Evolutionary conservation across 176 grass and related monocot genomes (phyloP).

Genomic region (Cenchrus fungigraminus): DNA sequence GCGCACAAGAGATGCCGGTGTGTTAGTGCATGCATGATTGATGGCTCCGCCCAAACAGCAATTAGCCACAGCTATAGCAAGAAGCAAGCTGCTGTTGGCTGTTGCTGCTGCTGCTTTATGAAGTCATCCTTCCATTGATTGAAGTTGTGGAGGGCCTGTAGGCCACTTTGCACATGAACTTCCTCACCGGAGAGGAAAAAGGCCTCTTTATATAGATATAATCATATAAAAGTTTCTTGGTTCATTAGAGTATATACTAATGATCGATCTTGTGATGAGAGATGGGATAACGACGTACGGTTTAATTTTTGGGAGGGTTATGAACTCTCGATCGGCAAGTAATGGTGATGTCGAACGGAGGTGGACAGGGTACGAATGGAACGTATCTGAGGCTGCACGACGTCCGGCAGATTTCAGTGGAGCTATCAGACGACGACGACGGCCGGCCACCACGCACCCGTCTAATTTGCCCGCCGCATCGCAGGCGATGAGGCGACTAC

Average conservation of each 20-base stretch:
- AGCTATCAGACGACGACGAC: constrained; percentile 13
- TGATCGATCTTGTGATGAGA: not conserved
- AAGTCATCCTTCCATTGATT: constrained; percentile 37
- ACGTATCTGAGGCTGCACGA: constrained; percentile 6
- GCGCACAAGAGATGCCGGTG: not conserved
- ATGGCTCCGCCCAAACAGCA: constrained; percentile 40
- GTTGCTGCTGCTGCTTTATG: not conserved
- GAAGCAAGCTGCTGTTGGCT: not conserved
- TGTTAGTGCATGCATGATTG: constrained; percentile 33
- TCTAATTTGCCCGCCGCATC: constrained; percentile 29
- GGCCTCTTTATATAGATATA: not conserved
- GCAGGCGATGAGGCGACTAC: constrained; percentile 20
- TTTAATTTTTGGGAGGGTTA: not conserved
- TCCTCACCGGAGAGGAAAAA: not conserved
- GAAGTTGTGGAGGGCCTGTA: not conserved
- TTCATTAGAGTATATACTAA: not conserved
- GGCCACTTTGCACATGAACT: constrained; percentile 36
- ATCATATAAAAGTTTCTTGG: not conserved
- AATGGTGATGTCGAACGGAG: constrained; percentile 1
- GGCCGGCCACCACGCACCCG: not conserved
- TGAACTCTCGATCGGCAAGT: not conserved
- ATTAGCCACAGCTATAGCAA: constrained; percentile 17
- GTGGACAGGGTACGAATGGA: not conserved
- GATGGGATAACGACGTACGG: not conserved
- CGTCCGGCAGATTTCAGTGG: constrained; percentile 15